Evolutionary conservation across 169 alveolate genomes (phyloP), one percentile per base, ranked within the genome.

Genomic region (Hepatocystis sp.): DNA sequence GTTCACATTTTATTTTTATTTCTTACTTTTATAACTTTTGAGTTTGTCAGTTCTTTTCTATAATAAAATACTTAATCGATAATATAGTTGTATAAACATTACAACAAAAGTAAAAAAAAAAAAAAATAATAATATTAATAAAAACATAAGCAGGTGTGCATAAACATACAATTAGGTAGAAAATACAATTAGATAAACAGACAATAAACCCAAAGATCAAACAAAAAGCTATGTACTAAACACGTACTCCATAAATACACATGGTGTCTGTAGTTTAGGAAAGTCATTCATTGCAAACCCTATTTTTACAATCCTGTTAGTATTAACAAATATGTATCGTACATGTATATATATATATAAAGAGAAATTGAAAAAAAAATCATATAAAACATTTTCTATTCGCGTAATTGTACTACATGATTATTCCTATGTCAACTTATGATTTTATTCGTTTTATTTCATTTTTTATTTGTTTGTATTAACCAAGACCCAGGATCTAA

Each of bases 401-500:
- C n/a, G n/a, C n/a, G n/a, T n/a, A n/a, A n/a, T n/a, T n/a, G n/a
- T n/a, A n/a, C n/a, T n/a, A n/a, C n/a, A n/a, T n/a, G n/a, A n/a
- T n/a, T n/a, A n/a, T n/a, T n/a, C n/a, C n/a, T n/a, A n/a, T n/a
- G n/a, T n/a, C n/a, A n/a, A n/a, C n/a, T n/a, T n/a, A n/a, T n/a
- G n/a, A n/a, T n/a, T n/a, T n/a, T n/a, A n/a, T n/a, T n/a, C n/a
- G n/a, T n/a, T 53, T 21, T 40, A 11, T 5, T 42, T 34, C n/a
- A 13, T 23, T 52, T n/a, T 53, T 11, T 10, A n/a, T 67, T 32
- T 67, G 60, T 51, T 67, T 32, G 17, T 58, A 28, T 39, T 15
- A 56, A 61, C 89, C 89, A 81, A n/a, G 89, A 32, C 23, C 89
- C 89, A 1, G 89, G 89, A 39, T 81, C 89, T 53, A 81, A 49